Evolutionary conservation across 768 basidiomycete species (phyloP).

Genomic region (Rhodosporidiobolus odoratus): DNA sequence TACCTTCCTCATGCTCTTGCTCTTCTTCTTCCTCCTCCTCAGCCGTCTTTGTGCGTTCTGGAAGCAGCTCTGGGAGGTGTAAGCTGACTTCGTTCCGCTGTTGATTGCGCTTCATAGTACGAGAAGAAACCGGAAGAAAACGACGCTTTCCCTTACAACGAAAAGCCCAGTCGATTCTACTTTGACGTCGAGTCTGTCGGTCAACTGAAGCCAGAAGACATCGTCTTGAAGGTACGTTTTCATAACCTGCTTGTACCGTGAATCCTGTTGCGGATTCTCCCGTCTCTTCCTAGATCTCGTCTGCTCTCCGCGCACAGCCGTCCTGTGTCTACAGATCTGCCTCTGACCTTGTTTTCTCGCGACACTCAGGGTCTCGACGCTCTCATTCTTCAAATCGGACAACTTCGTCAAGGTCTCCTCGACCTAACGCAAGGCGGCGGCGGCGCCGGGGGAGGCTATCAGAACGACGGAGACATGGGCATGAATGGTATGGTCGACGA

Average conservation of each 20-base stretch:
- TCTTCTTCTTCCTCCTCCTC: neutral
- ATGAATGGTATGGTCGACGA: conserved; percentile 1
- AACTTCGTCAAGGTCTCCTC: conserved; percentile 33
- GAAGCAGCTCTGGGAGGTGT: no score
- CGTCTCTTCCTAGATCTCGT: neutral
- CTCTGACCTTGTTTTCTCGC: neutral
- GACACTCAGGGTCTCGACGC: conserved; percentile 39
- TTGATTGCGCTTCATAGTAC: conserved; percentile 24
- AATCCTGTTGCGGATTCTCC: neutral
- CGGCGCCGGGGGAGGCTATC: neutral
- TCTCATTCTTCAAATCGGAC: conserved; percentile 38
- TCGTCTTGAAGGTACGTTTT: conserved; percentile 68
- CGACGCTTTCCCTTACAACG: conserved; percentile 71
- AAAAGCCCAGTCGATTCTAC: conserved; percentile 85
- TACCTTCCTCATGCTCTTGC: neutral
- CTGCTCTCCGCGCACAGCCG: no score
- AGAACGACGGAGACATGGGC: neutral
- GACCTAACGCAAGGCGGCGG: conserved; percentile 27
- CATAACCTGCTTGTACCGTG: neutral
- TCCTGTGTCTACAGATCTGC: neutral
- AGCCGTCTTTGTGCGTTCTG: no score
- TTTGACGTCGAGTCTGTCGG: conserved; percentile 93
- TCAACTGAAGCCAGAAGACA: conserved; percentile 78
- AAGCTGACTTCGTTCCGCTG: no score
- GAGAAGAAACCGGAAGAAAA: conserved; percentile 38